Conservation (phyloP, 257 asterid genomes). For the Solanum acaule region DNA sequence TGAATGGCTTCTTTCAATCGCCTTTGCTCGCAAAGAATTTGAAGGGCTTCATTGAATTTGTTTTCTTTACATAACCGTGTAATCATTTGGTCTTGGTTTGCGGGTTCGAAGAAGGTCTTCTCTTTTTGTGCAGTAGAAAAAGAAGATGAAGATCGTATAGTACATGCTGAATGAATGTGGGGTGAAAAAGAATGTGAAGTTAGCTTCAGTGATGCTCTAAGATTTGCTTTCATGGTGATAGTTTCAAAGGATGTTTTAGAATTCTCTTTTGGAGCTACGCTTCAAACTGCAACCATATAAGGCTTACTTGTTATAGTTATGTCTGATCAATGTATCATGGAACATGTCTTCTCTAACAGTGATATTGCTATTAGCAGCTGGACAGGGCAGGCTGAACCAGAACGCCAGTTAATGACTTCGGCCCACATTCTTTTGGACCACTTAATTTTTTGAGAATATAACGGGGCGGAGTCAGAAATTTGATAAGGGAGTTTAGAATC, state of each 20-base stretch:
- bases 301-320: neutral
- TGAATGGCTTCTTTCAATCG: conserved; percentile 45
- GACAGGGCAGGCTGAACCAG: neutral
- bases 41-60: conserved; percentile 21
- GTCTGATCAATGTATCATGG: neutral
- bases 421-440: neutral
- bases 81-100: neutral
- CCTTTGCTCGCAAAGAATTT: conserved; percentile 39
- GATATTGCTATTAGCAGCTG: neutral
- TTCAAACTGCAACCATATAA: neutral
- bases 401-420: neutral
- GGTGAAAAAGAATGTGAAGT: neutral
- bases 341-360: neutral
- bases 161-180: neutral
- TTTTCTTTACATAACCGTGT: conserved; percentile 4
- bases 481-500: too few relatives aligned
- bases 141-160: neutral
- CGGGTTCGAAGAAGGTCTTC: conserved; percentile 1
- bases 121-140: neutral
- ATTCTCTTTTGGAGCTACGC: neutral
- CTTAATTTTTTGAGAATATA: neutral
- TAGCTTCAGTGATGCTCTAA: neutral
- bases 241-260: neutral
- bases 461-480: too few relatives aligned
- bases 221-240: neutral